phyloP scores from a whole-genome alignment of 306 rosid genomes.

The Lathyrus sativus region DNA sequence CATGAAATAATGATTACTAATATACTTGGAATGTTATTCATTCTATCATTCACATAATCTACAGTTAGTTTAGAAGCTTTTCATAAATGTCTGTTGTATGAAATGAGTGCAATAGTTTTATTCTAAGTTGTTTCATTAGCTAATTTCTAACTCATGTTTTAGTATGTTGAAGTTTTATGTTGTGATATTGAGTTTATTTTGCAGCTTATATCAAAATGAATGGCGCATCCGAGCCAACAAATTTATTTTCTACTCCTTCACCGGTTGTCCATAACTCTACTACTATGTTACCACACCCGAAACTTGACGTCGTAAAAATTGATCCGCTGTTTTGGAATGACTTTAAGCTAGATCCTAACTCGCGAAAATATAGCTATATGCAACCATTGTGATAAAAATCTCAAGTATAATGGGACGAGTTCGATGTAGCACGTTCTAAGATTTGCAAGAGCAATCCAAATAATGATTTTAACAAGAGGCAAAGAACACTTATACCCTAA shows the following conservation, averaged over 20 bases:
- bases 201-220: neutral
- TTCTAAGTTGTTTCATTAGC: no score
- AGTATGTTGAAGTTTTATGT: no score
- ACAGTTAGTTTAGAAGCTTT: no score
- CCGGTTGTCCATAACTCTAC: neutral
- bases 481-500: neutral
- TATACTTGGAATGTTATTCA: no score
- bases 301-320: neutral
- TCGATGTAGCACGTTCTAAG: neutral
- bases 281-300: neutral
- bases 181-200: no score
- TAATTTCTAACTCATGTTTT: no score
- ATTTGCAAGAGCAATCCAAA: neutral
- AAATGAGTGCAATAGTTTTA: no score
- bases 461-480: neutral
- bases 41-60: no score
- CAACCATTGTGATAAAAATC: neutral
- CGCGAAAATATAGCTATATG: neutral
- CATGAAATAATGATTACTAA: no score
- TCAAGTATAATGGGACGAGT: neutral
- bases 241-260: neutral
- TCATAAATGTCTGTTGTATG: no score
- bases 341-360: neutral
- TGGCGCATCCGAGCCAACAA: neutral
- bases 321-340: neutral